Conservation (phyloP, 352 stramenopile species). For the Phytophthora macrochlamydospora region DNA sequence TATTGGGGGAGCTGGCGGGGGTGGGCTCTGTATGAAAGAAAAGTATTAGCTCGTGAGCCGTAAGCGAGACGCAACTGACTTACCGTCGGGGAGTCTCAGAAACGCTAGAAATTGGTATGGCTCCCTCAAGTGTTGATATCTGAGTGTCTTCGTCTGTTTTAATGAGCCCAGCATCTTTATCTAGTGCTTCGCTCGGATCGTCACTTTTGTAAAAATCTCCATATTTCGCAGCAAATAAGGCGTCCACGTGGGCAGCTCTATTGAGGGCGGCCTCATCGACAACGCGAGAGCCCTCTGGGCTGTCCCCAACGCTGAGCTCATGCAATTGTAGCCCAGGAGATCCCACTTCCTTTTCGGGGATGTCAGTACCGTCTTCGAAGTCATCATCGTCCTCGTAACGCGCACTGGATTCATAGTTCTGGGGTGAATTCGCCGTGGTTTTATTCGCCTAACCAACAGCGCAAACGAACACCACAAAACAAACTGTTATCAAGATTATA, state of each 20-base stretch:
- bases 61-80: slow-evolving; percentile 2
- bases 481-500: too few species aligned
- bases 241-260: slow-evolving; percentile 21
- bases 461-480: too few species aligned
- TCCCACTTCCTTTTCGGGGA: neutral
- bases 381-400: slow-evolving; percentile 46
- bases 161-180: neutral
- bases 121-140: too few species aligned
- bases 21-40: slow-evolving; percentile 37
- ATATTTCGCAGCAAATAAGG: slow-evolving; percentile 36
- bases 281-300: neutral
- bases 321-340: neutral
- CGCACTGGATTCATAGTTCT: slow-evolving; percentile 14
- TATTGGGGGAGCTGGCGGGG: slow-evolving; percentile 52
- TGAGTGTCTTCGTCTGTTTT: too few species aligned
- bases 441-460: too few species aligned
- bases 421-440: neutral
- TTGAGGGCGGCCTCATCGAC: neutral
- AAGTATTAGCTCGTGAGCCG: slow-evolving; percentile 5
- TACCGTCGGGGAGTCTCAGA: slow-evolving; percentile 8
- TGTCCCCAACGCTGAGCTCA: slow-evolving; percentile 8
- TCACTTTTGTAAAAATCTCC: slow-evolving; percentile 35
- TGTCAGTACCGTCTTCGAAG: slow-evolving; percentile 38
- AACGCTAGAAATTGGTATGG: too few species aligned
- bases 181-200: slow-evolving; percentile 5